Evolutionary conservation across 768 basidiomycete species (phyloP).

Genomic region (Termitomyces sp.): DNA sequence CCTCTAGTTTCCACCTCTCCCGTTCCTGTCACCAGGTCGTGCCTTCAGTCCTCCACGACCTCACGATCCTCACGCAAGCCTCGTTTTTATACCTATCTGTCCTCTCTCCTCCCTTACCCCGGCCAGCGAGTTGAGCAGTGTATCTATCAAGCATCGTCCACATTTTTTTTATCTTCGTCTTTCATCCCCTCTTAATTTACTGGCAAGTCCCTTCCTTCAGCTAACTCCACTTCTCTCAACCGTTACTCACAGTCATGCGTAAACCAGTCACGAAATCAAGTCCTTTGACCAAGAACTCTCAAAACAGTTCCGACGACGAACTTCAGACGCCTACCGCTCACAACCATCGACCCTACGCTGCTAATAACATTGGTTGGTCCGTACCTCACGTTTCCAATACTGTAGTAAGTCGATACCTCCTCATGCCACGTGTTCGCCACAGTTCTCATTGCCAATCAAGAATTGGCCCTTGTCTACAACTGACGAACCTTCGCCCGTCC

Average conservation of each 20-base stretch:
- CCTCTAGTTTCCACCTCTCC: constrained; percentile 22
- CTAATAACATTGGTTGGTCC: constrained; percentile 44
- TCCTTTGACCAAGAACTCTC: constrained; percentile 39
- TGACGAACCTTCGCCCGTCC: constrained; percentile 30
- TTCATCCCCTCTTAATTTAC: constrained; percentile 34
- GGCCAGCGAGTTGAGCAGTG: constrained; percentile 15
- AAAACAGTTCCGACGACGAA: constrained; percentile 26
- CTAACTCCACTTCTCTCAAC: constrained; percentile 19
- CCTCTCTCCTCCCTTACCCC: constrained; percentile 17
- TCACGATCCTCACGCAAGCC: constrained; percentile 53
- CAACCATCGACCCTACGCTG: constrained; percentile 24
- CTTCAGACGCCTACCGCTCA: constrained; percentile 28
- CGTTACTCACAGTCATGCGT: constrained; percentile 53
- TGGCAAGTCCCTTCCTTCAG: constrained; percentile 26
- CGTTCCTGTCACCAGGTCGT: constrained; percentile 21
- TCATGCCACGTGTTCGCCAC: constrained; percentile 27
- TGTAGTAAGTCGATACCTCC: constrained; percentile 33
- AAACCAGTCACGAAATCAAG: constrained; percentile 52
- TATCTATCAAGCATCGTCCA: constrained; percentile 19
- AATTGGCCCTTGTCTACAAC: constrained; percentile 41
- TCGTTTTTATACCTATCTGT: constrained; percentile 52
- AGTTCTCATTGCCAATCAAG: constrained; percentile 25
- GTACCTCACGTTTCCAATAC: constrained; percentile 38
- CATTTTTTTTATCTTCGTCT: constrained; percentile 17
- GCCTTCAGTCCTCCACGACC: constrained; percentile 26